Percentiles rank a stretch among this genome's conserved stretches.
Conservation (phyloP, 768 basidiomycete genomes). For the Russula dissimulans region DNA sequence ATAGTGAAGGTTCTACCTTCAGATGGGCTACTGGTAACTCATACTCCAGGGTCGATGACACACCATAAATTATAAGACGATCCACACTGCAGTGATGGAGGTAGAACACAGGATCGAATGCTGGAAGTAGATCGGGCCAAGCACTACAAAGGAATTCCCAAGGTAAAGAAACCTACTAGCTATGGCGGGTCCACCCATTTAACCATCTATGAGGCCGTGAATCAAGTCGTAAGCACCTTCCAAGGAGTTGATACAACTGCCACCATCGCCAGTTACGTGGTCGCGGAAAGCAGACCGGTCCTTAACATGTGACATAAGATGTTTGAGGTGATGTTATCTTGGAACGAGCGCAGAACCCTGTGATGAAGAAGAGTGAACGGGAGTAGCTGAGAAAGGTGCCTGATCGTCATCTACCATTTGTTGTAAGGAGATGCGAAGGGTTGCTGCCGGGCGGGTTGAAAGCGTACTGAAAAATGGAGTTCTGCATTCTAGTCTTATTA, state of each 20-base stretch:
- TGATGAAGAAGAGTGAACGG: background rate
- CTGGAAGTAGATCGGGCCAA: constrained; percentile 25
- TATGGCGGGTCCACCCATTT: constrained; percentile 20
- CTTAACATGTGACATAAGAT: constrained; percentile 27
- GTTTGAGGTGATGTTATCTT: constrained; percentile 3
- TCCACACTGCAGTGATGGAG: constrained; percentile 47
- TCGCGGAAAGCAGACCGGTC: constrained; percentile 42
- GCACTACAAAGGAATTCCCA: background rate
- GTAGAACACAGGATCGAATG: constrained; percentile 46
- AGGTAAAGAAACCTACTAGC: constrained; percentile 38
- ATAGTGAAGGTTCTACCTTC: constrained; percentile 17
- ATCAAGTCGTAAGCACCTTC: constrained; percentile 44
- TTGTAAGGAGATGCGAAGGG: constrained; percentile 5
- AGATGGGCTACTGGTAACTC: constrained; percentile 26
- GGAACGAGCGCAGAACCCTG: background rate
- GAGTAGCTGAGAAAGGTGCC: background rate
- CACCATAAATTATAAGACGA: constrained; percentile 43
- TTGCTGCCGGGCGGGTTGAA: constrained; percentile 26
- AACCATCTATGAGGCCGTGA: constrained; percentile 26
- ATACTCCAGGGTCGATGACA: constrained; percentile 35
- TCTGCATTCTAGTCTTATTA: constrained; percentile 21
- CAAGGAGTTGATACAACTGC: constrained; percentile 36
- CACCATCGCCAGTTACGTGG: constrained; percentile 31
- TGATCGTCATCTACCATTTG: constrained; percentile 10
- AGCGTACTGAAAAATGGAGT: constrained; percentile 29